Base-by-base conservation (phyloP, 1,284 basidiomycete species). In the Cryptococcus wingfieldii region DNA sequence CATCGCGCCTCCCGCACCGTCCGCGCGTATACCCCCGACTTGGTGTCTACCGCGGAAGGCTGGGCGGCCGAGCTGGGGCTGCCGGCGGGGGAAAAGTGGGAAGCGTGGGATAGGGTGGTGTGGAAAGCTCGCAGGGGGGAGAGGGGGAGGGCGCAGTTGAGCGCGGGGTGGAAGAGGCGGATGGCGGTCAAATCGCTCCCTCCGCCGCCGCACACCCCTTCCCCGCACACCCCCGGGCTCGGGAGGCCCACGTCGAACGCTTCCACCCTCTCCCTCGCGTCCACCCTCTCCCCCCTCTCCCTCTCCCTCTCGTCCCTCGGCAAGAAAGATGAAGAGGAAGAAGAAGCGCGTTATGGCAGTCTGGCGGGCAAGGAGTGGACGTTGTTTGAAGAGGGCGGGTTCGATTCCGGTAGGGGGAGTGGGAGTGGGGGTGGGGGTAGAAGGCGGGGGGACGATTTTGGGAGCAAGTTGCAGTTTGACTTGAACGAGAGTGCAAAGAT, bases 341-440 rank as follows among this genome's bases (percentile, higher is more conserved):
- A 80, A 8, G 84, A 85, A 55, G 86, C 86, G 58, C 79, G 84
- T n/a, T 93, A 87, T 75, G 81, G 84, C 54, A 89, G 83, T 58
- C 69, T 93, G 63, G 88, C 89, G 0, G 89, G 92, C 60, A 79
- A 90, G 62, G 88, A 86, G 69, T 94, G 90, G 90, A 88, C 88
- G 12, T 85, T 88, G 70, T 94, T 94, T 66, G 89, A 91, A 79
- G 79, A 82, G 41, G 80, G 83, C 70, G 90, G 90, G 0, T 93
- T 94, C 62, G 83, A 84, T 41, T 37, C 43, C n/a, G n/a, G n/a
- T n/a, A n/a, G n/a, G n/a, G n/a, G n/a, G n/a, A n/a, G n/a, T n/a
- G n/a, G n/a, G n/a, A n/a, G n/a, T n/a, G n/a, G n/a, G 23, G 25
- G 31, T 4, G 72, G 10, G 41, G 50, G 23, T 23, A 66, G 75